Evolutionary conservation across 2,329 filamentous ascomycete genomes (phyloP).

Genomic region (Beauveria sp.): DNA sequence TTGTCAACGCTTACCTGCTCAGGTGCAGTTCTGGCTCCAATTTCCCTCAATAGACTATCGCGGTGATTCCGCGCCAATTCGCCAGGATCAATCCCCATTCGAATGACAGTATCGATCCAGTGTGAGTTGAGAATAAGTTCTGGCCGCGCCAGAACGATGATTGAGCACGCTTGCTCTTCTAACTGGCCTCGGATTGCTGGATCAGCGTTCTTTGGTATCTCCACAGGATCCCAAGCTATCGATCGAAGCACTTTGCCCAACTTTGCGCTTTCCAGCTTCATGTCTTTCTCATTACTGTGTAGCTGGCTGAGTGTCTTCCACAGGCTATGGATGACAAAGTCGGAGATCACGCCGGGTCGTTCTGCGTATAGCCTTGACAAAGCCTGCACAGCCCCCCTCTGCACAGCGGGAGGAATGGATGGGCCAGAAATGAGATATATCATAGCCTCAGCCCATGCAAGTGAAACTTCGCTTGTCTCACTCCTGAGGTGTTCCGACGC

Average conservation of each 20-base stretch:
- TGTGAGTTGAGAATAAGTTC: slow-evolving; percentile 69
- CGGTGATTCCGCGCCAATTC: slow-evolving; percentile 59
- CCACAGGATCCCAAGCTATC: slow-evolving; percentile 54
- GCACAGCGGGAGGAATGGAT: slow-evolving; percentile 51
- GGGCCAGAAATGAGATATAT: slow-evolving; percentile 69
- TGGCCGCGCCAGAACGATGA: slow-evolving; percentile 71
- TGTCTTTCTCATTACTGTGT: slow-evolving; percentile 70
- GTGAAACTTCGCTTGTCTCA: slow-evolving; percentile 39
- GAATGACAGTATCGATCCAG: slow-evolving; percentile 87
- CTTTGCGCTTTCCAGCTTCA: slow-evolving; percentile 57
- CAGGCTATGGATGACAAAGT: slow-evolving; percentile 61
- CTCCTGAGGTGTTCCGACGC: slow-evolving; percentile 48
- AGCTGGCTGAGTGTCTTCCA: slow-evolving; percentile 71
- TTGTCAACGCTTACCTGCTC: slow-evolving; percentile 37
- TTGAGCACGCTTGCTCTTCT: slow-evolving; percentile 63
- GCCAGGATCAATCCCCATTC: slow-evolving; percentile 75
- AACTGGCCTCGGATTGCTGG: slow-evolving; percentile 42
- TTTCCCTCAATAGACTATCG: slow-evolving; percentile 58
- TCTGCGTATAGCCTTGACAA: slow-evolving; percentile 59
- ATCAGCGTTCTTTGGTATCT: slow-evolving; percentile 35
- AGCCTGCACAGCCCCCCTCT: slow-evolving; percentile 52
- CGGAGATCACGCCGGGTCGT: slow-evolving; percentile 50
- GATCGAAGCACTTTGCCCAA: slow-evolving; percentile 55
- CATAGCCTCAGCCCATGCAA: slow-evolving; percentile 76
- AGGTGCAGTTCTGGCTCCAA: slow-evolving; percentile 43